Evolutionary conservation across 306 rosid genomes (phyloP).

Genomic region (Corylus americana): DNA sequence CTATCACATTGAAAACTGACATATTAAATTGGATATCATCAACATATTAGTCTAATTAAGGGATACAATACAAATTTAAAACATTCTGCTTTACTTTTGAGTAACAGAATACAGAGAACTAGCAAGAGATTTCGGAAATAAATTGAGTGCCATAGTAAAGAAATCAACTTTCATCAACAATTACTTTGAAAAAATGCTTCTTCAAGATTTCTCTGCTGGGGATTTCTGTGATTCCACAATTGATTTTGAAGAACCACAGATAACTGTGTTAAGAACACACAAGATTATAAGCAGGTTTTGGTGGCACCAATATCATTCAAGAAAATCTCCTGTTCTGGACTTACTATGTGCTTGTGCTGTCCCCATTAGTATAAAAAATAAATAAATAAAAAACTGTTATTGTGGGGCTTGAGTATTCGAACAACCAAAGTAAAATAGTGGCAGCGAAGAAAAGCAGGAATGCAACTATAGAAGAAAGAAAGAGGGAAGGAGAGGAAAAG

Average conservation of each 20-base stretch:
- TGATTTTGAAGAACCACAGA: background rate
- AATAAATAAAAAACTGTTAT: conserved; percentile 30
- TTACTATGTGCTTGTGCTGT: conserved; percentile 35
- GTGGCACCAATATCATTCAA: conserved; percentile 32
- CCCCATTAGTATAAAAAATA: conserved; percentile 52
- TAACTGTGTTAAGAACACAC: conserved; percentile 9
- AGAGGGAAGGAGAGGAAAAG: background rate
- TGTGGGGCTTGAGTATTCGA: conserved; percentile 30
- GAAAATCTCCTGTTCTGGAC: conserved; percentile 14
- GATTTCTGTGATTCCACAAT: conserved; percentile 16
- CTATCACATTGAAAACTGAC: too few species aligned
- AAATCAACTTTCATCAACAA: background rate
- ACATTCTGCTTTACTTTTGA: background rate
- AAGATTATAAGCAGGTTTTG: conserved; percentile 22
- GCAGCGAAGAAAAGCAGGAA: background rate
- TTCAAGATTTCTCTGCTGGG: conserved; percentile 31
- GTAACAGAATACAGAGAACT: background rate
- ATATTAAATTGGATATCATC: too few species aligned
- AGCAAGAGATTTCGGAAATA: background rate
- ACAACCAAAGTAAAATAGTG: conserved; percentile 25
- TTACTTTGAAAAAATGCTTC: conserved; percentile 6
- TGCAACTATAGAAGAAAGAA: background rate
- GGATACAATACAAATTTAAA: background rate
- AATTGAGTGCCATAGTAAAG: background rate
- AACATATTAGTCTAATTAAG: background rate